A percentile compares a stretch with the other conserved stretches of the same genome.
Evolutionary conservation across 352 stramenopile species (phyloP).

Genomic region (Blastocystis sp.): DNA sequence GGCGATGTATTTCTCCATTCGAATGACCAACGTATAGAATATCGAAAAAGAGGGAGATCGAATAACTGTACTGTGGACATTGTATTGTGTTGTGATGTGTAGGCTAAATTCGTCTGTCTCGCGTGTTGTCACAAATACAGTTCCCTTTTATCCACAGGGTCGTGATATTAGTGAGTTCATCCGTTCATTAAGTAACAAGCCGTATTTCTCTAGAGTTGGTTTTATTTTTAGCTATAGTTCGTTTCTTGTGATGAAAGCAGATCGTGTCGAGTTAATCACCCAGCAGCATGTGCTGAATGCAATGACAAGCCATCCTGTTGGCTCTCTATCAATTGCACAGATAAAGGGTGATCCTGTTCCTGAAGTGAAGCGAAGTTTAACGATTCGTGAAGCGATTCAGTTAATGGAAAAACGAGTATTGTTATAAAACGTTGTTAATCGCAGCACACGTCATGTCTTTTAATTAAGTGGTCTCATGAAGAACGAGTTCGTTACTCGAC

Average conservation of each 20-base stretch:
- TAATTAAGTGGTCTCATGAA: constrained; percentile 4
- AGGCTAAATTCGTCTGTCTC: constrained; percentile 8
- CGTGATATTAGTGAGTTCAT: not conserved
- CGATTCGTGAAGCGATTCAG: constrained; percentile 28
- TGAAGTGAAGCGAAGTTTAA: not conserved
- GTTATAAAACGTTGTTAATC: not conserved
- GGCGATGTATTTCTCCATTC: not conserved
- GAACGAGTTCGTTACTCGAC: not conserved
- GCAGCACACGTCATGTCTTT: not conserved
- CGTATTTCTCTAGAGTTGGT: not conserved
- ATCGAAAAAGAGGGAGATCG: not conserved
- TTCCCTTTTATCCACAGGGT: not conserved
- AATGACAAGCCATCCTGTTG: not conserved
- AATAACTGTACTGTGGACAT: not conserved
- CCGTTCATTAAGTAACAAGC: not conserved
- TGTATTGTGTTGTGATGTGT: not conserved
- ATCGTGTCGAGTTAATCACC: constrained; percentile 40
- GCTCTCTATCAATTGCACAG: not conserved
- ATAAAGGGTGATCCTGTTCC: not conserved
- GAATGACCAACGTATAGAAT: not conserved
- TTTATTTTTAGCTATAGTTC: not conserved
- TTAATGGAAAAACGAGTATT: not conserved
- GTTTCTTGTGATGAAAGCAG: constrained; percentile 17
- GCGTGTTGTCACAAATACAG: not conserved
- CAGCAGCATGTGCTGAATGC: constrained; percentile 2